Evolutionary conservation across 805 yeast species (phyloP), one percentile per base, ranked within the genome.

Genomic region (Naumovozyma castellii): DNA sequence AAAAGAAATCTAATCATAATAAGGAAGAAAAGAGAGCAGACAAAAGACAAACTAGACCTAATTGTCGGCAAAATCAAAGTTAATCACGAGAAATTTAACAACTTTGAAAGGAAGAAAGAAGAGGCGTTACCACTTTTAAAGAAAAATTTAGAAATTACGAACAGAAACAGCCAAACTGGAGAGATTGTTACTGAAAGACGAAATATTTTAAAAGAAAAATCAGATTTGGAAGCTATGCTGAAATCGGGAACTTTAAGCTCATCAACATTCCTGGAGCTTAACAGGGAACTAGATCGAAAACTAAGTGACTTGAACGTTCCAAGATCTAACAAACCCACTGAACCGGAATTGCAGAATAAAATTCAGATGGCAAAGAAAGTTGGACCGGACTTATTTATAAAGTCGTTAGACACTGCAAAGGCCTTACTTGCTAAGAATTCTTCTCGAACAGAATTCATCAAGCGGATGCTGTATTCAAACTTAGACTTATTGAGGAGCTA

Each of bases 351-450:
- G 32, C 38, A 18, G 28, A 36, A 13, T 18, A 27, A 27, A 9
- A 16, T 4, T 10, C 25, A 1, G 32, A 22, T 12, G 28, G 28
- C 27, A 34, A 34, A 17, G 14, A 30, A 36, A 32, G 19, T 14
- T 9, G 39, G 29, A 25, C 10, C 27, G 10, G 43, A 52, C 16
- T 33, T 42, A 19, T 55, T 52, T 37, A 38, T 32, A 5, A 50
- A 44, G 34, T 51, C 59, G 2, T 18, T 55, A 5, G 44, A 40
- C 5, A 46, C 49, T 3, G 61, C 61, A 1, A 44, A 42, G 35
- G 37, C 44, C 16, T 20, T 56, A 16, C 30, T 54, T 3, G 32
- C 17, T 5, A 43, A 48, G 14, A 53, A 48, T 33, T 31, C 43
- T 4, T 39, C 56, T 2, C 42, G 59, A 36, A 44, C 54, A 10